Base-by-base conservation (phyloP, 768 basidiomycete genomes). In the Trichaptum fuscoviolaceum region DNA sequence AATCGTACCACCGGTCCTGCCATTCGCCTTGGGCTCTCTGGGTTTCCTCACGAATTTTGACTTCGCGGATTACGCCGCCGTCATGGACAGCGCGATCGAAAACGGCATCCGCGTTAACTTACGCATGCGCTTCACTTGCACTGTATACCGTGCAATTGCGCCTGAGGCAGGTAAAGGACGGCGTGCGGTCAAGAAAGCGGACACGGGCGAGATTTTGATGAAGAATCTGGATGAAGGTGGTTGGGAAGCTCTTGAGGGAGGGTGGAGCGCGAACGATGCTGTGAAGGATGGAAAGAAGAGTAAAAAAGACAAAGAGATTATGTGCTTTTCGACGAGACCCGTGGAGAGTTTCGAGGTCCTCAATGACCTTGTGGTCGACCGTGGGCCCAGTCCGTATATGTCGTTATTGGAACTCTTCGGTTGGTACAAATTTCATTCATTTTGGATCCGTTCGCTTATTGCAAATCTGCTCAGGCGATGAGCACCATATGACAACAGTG, bases 121-220 rank as follows among this genome's bases (percentile, higher is more conserved):
- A 17, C 91, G 97, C 62, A 99, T 99, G 97, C 89, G 97, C 30
- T 99, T 99, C 77, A 99, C 96, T 8, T 99, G 97, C 77, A 99
- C 97, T 6, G 93, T 99, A 15, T 99, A 96, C 76, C 92, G 97
- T 57, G 92, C 95, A 5, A 87, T 97, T 58, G 83, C 86, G 26
- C 85, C 87, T 17, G 91, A 91, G 73, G 84, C 88, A 67, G 84
- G 85, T 25, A 87, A 82, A 71, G 79, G 82, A 61, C 73, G 71
- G 34, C 83, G 87, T 26, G 97, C 96, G 0, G 89, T 98, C 63
- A 95, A 96, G 79, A 94, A 91, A 71, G 93, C 87, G 1, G 91
- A 93, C 68, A 96, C 95, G 1, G 97, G 97, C 10, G 96, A 97
- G 75, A 98, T 99, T 71, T 85, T 99, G 80, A 96, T 99, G 94